A percentile compares a stretch with the other conserved stretches of the same genome.
Conservation (phyloP, 108 stramenopile species). For the Pseudonitzschia multistriata region DNA sequence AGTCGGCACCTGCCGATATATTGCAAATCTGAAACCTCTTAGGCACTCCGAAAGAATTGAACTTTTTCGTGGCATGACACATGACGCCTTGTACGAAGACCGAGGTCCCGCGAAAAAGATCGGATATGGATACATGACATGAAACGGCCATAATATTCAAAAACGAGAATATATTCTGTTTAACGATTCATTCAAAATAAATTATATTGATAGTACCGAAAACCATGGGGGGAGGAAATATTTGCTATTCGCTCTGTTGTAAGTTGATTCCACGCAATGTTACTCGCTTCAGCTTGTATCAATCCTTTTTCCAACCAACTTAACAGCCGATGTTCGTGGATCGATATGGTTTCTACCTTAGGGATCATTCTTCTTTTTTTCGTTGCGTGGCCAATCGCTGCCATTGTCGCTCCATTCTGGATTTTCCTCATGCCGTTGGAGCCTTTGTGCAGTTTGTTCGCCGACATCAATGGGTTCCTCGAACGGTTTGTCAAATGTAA, state of each 20-base stretch:
- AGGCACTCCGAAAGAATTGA: too few relatives aligned
- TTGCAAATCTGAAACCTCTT: neutral
- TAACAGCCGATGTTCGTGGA: too few relatives aligned
- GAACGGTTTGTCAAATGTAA: conserved; percentile 78
- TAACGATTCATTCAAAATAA: neutral
- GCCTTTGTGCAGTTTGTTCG: conserved; percentile 47
- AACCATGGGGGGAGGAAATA: conserved; percentile 32
- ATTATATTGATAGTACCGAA: neutral
- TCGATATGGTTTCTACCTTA: neutral
- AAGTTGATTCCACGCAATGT: neutral
- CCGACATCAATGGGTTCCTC: conserved; percentile 60
- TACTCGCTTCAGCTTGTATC: neutral
- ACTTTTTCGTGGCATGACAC: too few relatives aligned
- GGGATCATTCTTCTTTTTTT: conserved; percentile 62
- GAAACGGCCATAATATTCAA: neutral
- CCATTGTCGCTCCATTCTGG: conserved; percentile 49
- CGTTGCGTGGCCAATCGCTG: conserved; percentile 79
- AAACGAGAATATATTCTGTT: neutral
- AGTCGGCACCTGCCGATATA: neutral
- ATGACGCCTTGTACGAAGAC: too few relatives aligned
- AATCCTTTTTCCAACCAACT: neutral
- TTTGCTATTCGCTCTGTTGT: conserved; percentile 35
- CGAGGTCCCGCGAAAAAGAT: neutral
- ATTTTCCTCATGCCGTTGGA: conserved; percentile 74
- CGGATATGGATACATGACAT: neutral